Evolutionary conservation across 768 basidiomycete species (phyloP).

Genomic region (Cubamyces sp.): DNA sequence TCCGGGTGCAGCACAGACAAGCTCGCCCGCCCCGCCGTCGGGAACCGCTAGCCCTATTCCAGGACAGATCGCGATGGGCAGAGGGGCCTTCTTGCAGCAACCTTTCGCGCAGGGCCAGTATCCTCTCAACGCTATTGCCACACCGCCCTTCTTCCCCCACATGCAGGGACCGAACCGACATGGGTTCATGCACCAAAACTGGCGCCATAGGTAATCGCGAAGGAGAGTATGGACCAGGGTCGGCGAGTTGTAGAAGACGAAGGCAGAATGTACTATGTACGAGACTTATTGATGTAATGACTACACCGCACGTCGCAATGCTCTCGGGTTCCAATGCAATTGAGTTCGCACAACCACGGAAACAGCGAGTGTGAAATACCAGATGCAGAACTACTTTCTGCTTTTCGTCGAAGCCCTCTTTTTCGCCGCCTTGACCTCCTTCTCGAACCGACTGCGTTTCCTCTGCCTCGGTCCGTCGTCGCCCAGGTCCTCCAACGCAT

Average conservation of each 20-base stretch:
- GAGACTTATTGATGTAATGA: background rate
- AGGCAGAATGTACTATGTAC: background rate
- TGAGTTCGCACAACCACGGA: background rate
- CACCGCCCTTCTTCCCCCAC: constrained; percentile 18
- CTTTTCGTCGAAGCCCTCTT: constrained; percentile 31
- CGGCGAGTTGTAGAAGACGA: too few species aligned
- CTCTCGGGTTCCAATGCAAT: constrained; percentile 8
- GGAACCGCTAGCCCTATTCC: constrained; percentile 10
- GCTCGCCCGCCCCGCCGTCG: constrained; percentile 8
- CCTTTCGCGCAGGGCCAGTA: constrained; percentile 6
- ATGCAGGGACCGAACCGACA: constrained; percentile 7
- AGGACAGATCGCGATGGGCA: constrained; percentile 18
- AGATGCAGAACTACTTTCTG: background rate
- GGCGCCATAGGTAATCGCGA: background rate
- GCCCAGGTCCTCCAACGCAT: constrained; percentile 32
- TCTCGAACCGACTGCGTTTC: constrained; percentile 49
- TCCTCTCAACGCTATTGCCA: constrained; percentile 21
- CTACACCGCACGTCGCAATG: constrained; percentile 12
- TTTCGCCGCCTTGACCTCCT: constrained; percentile 44
- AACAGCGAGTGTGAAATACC: background rate
- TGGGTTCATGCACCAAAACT: constrained; percentile 18
- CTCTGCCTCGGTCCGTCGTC: constrained; percentile 38
- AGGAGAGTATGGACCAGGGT: background rate
- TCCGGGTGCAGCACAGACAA: constrained; percentile 5
- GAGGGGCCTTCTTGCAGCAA: constrained; percentile 16